Conservation (phyloP, 345 rosid species). For the Stellera chamaejasme region DNA sequence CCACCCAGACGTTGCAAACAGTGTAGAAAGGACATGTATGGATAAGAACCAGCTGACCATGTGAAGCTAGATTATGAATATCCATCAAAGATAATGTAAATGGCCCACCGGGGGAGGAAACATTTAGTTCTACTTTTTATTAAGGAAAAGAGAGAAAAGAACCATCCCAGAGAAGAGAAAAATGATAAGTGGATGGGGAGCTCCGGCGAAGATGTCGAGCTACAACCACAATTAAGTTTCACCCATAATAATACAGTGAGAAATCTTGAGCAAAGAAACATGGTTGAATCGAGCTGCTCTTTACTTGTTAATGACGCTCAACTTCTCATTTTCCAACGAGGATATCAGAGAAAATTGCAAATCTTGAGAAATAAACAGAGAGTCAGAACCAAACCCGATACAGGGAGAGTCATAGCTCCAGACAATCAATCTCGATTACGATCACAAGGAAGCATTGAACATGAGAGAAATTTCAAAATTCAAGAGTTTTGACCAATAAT, state of each 20-base stretch:
- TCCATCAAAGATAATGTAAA: conserved; percentile 7
- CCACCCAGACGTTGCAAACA: no score
- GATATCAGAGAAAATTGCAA: no score
- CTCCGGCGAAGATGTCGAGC: neutral
- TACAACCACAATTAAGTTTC: neutral
- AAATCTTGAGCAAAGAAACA: neutral
- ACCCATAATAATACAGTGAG: neutral
- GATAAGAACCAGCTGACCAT: conserved; percentile 10
- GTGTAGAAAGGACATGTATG: no score
- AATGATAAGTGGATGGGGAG: neutral
- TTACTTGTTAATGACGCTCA: no score
- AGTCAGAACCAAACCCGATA: neutral
- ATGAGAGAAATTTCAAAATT: neutral
- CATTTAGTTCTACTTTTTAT: neutral
- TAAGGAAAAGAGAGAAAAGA: neutral
- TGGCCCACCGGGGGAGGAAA: neutral
- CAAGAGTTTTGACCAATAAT: neutral
- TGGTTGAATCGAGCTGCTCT: no score
- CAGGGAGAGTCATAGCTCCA: neutral
- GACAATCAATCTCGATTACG: no score
- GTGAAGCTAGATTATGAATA: conserved; percentile 5
- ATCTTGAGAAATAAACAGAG: no score
- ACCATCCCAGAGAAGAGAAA: neutral
- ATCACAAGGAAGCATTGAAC: no score
- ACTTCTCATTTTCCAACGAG: no score